phyloP scores from a whole-genome alignment of 2,329 filamentous ascomycete genomes.

The Dactylellina haptotyla region DNA sequence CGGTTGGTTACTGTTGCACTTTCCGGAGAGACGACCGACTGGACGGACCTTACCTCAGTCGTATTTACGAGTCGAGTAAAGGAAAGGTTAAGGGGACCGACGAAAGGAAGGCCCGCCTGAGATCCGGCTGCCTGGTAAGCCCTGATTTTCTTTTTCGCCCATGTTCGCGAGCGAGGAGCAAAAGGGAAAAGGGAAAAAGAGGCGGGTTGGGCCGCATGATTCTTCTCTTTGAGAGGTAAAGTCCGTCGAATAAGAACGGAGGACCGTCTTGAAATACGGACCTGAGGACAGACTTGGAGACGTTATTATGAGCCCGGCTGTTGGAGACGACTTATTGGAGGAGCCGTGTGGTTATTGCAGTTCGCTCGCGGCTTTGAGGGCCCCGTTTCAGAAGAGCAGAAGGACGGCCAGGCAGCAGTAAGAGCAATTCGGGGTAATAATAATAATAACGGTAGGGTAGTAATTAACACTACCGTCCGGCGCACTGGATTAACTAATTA shows the following conservation, averaged over 20 bases:
- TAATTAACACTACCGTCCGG: too few species aligned
- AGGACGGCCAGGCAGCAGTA: conserved; percentile 1
- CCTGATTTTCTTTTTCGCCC: too few species aligned
- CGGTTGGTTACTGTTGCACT: conserved; percentile 13
- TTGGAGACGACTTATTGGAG: too few species aligned
- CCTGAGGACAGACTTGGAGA: not conserved
- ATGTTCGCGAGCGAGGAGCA: too few species aligned
- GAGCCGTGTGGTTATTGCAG: not conserved
- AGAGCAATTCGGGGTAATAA: not conserved
- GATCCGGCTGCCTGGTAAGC: conserved; percentile 6
- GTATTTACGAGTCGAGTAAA: too few species aligned
- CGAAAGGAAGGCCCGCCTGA: not conserved
- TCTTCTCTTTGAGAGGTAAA: not conserved
- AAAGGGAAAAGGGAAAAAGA: not conserved
- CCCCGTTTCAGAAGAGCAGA: not conserved
- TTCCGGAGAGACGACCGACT: not conserved
- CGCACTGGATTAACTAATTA: too few species aligned
- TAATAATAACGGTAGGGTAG: not conserved
- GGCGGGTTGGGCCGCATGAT: not conserved
- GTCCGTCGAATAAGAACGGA: not conserved
- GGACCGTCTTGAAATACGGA: too few species aligned
- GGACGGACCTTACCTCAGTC: not conserved
- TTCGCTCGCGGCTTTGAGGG: not conserved
- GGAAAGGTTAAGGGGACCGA: not conserved
- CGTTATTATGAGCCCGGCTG: too few species aligned